Percentiles rank a stretch among this genome's conserved stretches.
phyloP scores from a whole-genome alignment of 2,329 filamentous ascomycete species.

The Paraphaeosphaeria minitans region DNA sequence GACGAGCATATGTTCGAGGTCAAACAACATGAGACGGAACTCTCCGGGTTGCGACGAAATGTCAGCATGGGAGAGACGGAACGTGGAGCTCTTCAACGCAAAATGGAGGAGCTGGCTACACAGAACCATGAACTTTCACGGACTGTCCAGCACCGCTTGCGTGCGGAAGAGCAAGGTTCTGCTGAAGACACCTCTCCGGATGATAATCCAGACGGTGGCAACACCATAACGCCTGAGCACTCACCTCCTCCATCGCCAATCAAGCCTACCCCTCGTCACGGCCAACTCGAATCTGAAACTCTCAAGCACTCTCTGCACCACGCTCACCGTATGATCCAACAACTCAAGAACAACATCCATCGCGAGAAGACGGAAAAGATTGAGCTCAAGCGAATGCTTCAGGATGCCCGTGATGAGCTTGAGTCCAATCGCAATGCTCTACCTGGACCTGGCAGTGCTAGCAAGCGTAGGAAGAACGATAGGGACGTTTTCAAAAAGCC shows the following conservation, averaged over 20 bases:
- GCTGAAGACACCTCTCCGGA: slow-evolving; percentile 61
- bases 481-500: slow-evolving; percentile 76
- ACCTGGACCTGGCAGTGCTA: slow-evolving; percentile 50
- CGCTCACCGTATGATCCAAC: slow-evolving; percentile 95
- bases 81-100: slow-evolving; percentile 76
- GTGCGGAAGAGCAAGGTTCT: slow-evolving; percentile 63
- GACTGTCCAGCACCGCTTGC: slow-evolving; percentile 76
- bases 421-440: slow-evolving; percentile 67
- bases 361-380: slow-evolving; percentile 99
- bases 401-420: slow-evolving; percentile 91
- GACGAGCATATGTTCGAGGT: slow-evolving; percentile 79
- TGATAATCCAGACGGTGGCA: slow-evolving; percentile 60
- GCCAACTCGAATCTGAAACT: slow-evolving; percentile 92
- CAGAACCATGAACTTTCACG: slow-evolving; percentile 92
- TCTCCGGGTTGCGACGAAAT: slow-evolving; percentile 81
- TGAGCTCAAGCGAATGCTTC: slow-evolving; percentile 90
- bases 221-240: slow-evolving; percentile 74
- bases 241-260: slow-evolving; percentile 89
- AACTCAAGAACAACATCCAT: slow-evolving; percentile 90
- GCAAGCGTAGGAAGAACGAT: slow-evolving; percentile 62
- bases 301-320: slow-evolving; percentile 92
- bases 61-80: slow-evolving; percentile 80
- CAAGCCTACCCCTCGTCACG: slow-evolving; percentile 89
- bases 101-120: slow-evolving; percentile 82
- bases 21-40: slow-evolving; percentile 87